Evolutionary conservation across 2,329 filamentous ascomycete genomes (phyloP), one percentile per base, ranked within the genome.

Genomic region (Aspergillus viridinutans): DNA sequence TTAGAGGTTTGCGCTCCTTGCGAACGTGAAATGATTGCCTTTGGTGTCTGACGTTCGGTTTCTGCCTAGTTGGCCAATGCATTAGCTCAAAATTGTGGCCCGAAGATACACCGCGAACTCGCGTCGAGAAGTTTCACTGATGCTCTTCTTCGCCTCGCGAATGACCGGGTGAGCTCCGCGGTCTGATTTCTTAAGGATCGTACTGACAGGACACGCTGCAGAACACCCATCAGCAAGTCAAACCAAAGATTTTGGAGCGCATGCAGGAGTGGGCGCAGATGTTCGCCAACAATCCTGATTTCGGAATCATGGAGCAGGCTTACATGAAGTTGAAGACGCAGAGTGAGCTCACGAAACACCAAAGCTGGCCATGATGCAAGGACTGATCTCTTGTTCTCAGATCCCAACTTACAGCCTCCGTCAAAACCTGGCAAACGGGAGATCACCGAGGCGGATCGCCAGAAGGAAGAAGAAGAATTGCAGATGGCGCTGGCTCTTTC

Each of bases 261-360:
- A 97, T 97, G 91, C 88, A 90, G 73, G 90, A 93, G 63, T 99
- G 94, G 94, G 87, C 89, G 56, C 90, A 94, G 68, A 96, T 97
- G 90, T 97, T 97, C 73, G 84, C 85, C 67, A 87, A 84, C 59
- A 91, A 97, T 71, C 85, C 92, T 10, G 93, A 97, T 71, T 83
- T 99, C 59, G 94, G 94, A 20, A 96, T 99, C 72, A 99, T 99
- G 94, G 89, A 92, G 73, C 90, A 96, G 70, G 92, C 93, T 58
- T 97, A 93, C 75, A 87, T 87, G 78, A 90, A 89, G 72, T 80
- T 97, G 61, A 95, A 96, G 80, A 81, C 81, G 21, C 82, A 84
- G 67, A 86, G 83, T 85, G 71, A 61, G 77, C 64, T 21, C 32
- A 9, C n/a, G 4, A 12, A 23, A 28, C 6, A 26, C 23, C 3